phyloP scores from a whole-genome alignment of 2,329 filamentous ascomycete species.

The Capronia coronata region DNA sequence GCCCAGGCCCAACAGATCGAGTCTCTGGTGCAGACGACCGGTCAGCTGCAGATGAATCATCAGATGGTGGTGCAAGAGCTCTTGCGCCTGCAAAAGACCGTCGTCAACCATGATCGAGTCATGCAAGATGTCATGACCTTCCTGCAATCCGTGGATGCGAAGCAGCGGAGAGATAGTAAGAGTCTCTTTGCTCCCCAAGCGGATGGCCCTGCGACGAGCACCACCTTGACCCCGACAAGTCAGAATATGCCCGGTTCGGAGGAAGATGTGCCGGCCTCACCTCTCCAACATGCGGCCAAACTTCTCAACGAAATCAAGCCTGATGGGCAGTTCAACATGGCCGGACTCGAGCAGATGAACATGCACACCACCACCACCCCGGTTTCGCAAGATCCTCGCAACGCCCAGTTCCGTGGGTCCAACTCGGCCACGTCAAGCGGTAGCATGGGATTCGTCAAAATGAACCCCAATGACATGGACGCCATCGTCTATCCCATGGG shows the following conservation, averaged over 20 bases:
- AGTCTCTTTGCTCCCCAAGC: slow-evolving; percentile 37
- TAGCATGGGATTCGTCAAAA: slow-evolving; percentile 46
- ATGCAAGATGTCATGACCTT: slow-evolving; percentile 67
- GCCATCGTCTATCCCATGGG: slow-evolving; percentile 85
- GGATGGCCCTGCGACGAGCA: slow-evolving; percentile 36
- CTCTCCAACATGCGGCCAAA: slow-evolving; percentile 61
- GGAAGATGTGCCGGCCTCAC: slow-evolving; percentile 56
- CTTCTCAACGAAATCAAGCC: slow-evolving; percentile 59
- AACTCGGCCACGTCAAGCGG: slow-evolving; percentile 44
- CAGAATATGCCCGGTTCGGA: slow-evolving; percentile 46
- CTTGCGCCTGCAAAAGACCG: slow-evolving; percentile 61
- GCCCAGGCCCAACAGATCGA: slow-evolving; percentile 92
- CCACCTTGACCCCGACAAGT: slow-evolving; percentile 40
- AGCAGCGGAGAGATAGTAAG: slow-evolving; percentile 57
- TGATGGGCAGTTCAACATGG: slow-evolving; percentile 57
- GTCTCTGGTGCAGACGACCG: slow-evolving; percentile 74
- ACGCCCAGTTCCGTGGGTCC: slow-evolving; percentile 43
- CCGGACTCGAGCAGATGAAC: slow-evolving; percentile 60
- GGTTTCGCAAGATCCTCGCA: slow-evolving; percentile 39
- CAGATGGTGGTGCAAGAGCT: slow-evolving; percentile 59
- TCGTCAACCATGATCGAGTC: slow-evolving; percentile 64
- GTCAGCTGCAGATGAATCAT: slow-evolving; percentile 64
- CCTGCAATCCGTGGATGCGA: slow-evolving; percentile 58
- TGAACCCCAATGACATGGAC: slow-evolving; percentile 53
- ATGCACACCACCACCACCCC: slow-evolving; percentile 11